phyloP scores from a whole-genome alignment of 306 rosid genomes.

The Acacia melanoxylon region DNA sequence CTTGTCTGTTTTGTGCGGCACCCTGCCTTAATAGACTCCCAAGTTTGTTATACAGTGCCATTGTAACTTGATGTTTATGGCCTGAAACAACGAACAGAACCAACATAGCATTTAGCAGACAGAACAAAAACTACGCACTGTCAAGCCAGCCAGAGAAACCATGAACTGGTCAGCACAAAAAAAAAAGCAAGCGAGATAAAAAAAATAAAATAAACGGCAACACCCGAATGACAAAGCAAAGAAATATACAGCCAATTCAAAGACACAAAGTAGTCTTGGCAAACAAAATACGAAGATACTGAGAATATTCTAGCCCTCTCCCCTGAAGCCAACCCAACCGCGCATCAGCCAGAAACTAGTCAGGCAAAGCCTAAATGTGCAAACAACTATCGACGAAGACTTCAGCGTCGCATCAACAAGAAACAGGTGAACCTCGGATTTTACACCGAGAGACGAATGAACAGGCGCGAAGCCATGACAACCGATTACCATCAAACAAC shows the following conservation, averaged over 20 bases:
- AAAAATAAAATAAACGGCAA: too few species aligned
- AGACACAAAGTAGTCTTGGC: not conserved
- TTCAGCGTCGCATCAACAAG: not conserved
- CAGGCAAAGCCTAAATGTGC: not conserved
- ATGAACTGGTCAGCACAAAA: not conserved
- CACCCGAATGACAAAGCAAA: not conserved
- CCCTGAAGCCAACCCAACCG: not conserved
- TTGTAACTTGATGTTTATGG: not conserved
- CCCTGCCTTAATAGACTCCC: constrained; percentile 63
- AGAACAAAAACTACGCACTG: not conserved
- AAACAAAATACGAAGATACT: not conserved
- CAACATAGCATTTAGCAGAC: not conserved
- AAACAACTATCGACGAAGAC: not conserved
- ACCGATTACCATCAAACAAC: not conserved
- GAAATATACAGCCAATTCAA: not conserved
- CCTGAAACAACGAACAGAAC: not conserved
- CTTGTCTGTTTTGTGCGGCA: constrained; percentile 46
- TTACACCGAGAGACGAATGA: not conserved
- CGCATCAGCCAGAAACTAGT: not conserved
- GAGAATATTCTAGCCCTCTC: not conserved
- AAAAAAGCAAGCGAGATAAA: not conserved
- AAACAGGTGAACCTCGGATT: not conserved
- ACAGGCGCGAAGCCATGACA: not conserved
- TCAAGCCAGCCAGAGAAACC: not conserved
- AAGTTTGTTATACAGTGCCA: constrained; percentile 58